Base-by-base conservation (phyloP, 2,329 filamentous ascomycete species). In the Fusarium chuoi region DNA sequence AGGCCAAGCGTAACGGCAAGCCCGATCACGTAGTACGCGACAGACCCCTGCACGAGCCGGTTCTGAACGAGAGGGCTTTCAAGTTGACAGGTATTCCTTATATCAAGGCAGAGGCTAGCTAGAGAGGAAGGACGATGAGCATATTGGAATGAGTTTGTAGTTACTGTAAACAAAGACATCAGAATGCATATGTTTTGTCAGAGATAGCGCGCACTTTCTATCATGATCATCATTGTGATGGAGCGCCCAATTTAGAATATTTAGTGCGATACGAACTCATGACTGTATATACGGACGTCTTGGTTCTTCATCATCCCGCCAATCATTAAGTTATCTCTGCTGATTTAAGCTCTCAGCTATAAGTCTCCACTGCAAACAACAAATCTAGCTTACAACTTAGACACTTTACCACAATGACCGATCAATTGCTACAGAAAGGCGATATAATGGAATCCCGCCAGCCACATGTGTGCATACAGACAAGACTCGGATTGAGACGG, bases 11-110 rank as follows among this genome's bases (percentile, higher is more conserved):
- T 7, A 62, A 76, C 48, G 74, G 74, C 8, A 69, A 76, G 61
- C 59, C 65, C 14, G 74, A 76, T 8, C 74, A 76, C 18, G 18
- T 76, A 22, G 64, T 67, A 13, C 71, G 74, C 1, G 59, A 71
- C 2, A 58, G 65, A 11, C 74, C 74, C 20, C 33, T 76, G 13
- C 71, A 76, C 9, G 74, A 75, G 18, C 74, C 74, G 2, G 52
- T 66, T 4, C 39, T 76, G 17, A 26, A 42, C 1, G 74, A 76
- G 64, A 49, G 74, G 20, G 74, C 74, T 1, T 76, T 73, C n/a
- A 76, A 75, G 69, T 38, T 76, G n/a, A 76, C 74, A 7, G 74
- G 74, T 12, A 76, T 76, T 51, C 74, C 74, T 12, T 76, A 76
- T 11, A 76, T 76, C 30, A 68, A 76, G 48, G 26, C 61, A 18